Conservation (phyloP, 2,329 filamentous ascomycete genomes). For the Paraconiothyrium brasiliense region DNA sequence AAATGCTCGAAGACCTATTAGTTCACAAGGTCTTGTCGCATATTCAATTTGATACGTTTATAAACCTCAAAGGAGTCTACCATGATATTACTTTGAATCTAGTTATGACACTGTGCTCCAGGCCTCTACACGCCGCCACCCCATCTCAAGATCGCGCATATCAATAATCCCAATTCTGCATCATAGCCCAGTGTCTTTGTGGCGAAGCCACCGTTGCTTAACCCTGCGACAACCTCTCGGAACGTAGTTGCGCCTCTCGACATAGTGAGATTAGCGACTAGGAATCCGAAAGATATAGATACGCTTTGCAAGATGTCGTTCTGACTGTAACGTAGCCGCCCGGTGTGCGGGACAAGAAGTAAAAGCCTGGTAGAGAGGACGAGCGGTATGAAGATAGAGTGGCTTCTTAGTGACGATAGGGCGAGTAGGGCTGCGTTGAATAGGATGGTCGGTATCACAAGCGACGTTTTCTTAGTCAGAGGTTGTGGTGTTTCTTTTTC, state of each 20-base stretch:
- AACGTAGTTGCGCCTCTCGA: conserved; percentile 25
- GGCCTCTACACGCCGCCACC: conserved; percentile 34
- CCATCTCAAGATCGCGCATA: conserved; percentile 33
- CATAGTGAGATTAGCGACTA: conserved; percentile 34
- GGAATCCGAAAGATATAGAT: conserved; percentile 36
- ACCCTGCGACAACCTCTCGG: conserved; percentile 18
- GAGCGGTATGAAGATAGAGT: conserved; percentile 31
- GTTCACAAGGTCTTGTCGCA: too few relatives aligned
- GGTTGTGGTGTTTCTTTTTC: background rate
- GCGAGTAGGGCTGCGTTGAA: conserved; percentile 37
- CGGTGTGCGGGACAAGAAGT: conserved; percentile 35
- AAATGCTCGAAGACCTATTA: too few relatives aligned
- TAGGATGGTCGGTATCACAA: conserved; percentile 37
- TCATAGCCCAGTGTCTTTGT: conserved; percentile 42
- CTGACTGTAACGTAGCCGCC: conserved; percentile 25
- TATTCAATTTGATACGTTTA: background rate
- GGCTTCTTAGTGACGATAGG: conserved; percentile 26
- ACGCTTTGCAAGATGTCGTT: conserved; percentile 32
- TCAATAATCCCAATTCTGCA: conserved; percentile 29
- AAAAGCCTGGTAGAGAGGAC: conserved; percentile 32
- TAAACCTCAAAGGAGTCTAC: background rate
- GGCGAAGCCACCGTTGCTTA: conserved; percentile 27
- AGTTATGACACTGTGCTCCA: background rate
- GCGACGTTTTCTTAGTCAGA: conserved; percentile 24
- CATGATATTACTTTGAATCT: background rate